Base-by-base conservation (phyloP, 1,139 yeast genomes). In the Yamadazyma buinensis region DNA sequence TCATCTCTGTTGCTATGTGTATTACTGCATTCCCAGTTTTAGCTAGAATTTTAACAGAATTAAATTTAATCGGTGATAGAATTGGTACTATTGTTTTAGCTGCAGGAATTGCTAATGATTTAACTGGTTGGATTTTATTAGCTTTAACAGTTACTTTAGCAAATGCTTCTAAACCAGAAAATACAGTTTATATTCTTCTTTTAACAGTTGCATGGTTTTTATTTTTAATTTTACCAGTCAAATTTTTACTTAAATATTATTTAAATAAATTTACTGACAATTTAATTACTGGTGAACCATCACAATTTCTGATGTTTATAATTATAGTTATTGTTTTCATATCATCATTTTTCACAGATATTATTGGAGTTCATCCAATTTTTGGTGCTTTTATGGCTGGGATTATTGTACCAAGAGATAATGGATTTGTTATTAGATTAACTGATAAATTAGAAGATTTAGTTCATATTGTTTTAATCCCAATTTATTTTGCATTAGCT, bases 11-110 rank as follows among this genome's bases (percentile, higher is more conserved):
- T 14, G 90, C 95, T 2, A 70, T 83, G 65, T 77, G 90, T 43
- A 82, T 84, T 44, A 84, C 95, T 1, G 95, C 94, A 0, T 80
- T 84, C 57, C 95, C 95, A 0, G 95, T 84, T 7, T 62, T 84
- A 44, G 90, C 86, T 1, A 76, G 94, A 52, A 84, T 84, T 27
- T 60, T 84, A 42, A 79, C 87, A 4, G 92, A 83, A 51, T 64
- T 84, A 41, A 72, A 84, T 44, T 62, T 84, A 44, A 72, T 82
- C 32, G 77, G 79, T 34, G 88, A 82, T 48, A 64, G 84, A 38
- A 88, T 83, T 8, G 94, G 94, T 23, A 75, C 81, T n/a, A 75
- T 84, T 34, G 92, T 82, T 11, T 62, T 84, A 35, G 84, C 90
- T 3, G 92, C 94, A 2, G 95, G 94, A 33, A 82, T 84, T 38